Percentiles rank a stretch among this genome's conserved stretches.
Evolutionary conservation across 768 basidiomycete genomes (phyloP).

Genomic region (Erythrobasidium yunnanense): DNA sequence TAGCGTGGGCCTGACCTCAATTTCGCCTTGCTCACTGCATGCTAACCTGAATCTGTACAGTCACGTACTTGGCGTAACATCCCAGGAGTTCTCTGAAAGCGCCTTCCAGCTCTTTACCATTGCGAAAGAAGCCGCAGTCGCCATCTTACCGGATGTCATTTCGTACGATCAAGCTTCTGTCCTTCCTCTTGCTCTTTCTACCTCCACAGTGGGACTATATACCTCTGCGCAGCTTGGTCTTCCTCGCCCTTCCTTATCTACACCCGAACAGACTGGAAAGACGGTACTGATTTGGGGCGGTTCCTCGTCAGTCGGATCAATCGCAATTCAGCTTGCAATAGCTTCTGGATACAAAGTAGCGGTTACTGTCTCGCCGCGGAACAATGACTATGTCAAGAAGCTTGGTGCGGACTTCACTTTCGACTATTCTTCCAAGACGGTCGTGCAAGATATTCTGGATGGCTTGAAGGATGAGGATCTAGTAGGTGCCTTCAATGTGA

Average conservation of each 20-base stretch:
- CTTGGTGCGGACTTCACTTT: slow-evolving; percentile 33
- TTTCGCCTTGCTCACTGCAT: too few species aligned
- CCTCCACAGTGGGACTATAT: slow-evolving; percentile 50
- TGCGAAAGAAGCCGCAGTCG: slow-evolving; percentile 43
- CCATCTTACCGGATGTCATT: slow-evolving; percentile 47
- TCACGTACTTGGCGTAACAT: slow-evolving; percentile 7
- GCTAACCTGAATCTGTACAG: background rate
- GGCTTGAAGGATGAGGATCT: slow-evolving; percentile 14
- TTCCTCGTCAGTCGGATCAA: slow-evolving; percentile 28
- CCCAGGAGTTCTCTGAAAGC: background rate
- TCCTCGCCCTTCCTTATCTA: slow-evolving; percentile 6
- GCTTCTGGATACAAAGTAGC: slow-evolving; percentile 34
- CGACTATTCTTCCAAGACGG: slow-evolving; percentile 31
- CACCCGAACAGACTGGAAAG: slow-evolving; percentile 5
- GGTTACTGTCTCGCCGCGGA: slow-evolving; percentile 32
- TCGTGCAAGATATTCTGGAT: slow-evolving; percentile 30
- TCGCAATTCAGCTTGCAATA: slow-evolving; percentile 33
- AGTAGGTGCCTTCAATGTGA: slow-evolving; percentile 6
- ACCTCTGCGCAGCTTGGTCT: slow-evolving; percentile 31
- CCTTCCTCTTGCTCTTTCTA: slow-evolving; percentile 48
- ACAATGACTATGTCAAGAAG: slow-evolving; percentile 38
- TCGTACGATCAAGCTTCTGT: slow-evolving; percentile 49
- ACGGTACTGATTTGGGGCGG: slow-evolving; percentile 34
- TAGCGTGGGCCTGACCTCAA: slow-evolving; percentile 16
- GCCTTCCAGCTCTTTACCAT: slow-evolving; percentile 47